These are phyloP conservation scores for Sequoia sempervirens DNA, from an alignment of 75 land plant genomes.

Conservation along the genomic window DNA sequence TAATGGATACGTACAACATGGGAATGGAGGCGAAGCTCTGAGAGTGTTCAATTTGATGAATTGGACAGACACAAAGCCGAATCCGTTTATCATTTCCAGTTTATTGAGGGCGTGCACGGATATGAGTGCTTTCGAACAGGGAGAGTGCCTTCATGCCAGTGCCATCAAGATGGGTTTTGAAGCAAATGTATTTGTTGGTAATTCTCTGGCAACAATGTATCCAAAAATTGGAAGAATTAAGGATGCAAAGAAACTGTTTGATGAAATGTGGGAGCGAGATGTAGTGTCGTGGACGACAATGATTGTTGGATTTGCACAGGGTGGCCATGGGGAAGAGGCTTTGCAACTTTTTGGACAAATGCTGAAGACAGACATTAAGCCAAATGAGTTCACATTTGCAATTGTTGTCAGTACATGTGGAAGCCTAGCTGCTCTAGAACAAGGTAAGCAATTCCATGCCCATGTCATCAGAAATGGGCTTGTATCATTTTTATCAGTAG, in stretches of 20 bases:
- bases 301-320: slow-evolving; percentile 14
- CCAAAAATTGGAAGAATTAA: slow-evolving; percentile 14
- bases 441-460: slow-evolving; percentile 7
- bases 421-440: slow-evolving; percentile 6
- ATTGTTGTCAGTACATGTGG: slow-evolving; percentile 11
- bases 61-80: slow-evolving; percentile 3
- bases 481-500: slow-evolving; percentile 4
- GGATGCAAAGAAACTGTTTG: slow-evolving; percentile 19
- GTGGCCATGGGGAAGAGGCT: slow-evolving; percentile 13
- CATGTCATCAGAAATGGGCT: slow-evolving; percentile 3
- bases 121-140: slow-evolving; percentile 14
- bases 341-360: slow-evolving; percentile 13
- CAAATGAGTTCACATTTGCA: slow-evolving; percentile 7
- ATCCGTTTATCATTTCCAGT: slow-evolving; percentile 8
- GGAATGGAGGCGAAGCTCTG: slow-evolving; percentile 12
- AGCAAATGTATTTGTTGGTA: slow-evolving; percentile 10
- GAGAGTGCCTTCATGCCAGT: slow-evolving; percentile 4
- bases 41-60: background rate
- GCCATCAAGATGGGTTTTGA: slow-evolving; percentile 15
- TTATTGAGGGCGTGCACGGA: background rate
- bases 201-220: slow-evolving; percentile 18
- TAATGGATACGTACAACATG: slow-evolving; percentile 11
- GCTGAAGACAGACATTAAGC: background rate
- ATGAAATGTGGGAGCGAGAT: slow-evolving; percentile 14
- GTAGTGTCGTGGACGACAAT: slow-evolving; percentile 20